Evolutionary conservation across 148 eudicot genomes (phyloP).

Genomic region (Drosera capensis): DNA sequence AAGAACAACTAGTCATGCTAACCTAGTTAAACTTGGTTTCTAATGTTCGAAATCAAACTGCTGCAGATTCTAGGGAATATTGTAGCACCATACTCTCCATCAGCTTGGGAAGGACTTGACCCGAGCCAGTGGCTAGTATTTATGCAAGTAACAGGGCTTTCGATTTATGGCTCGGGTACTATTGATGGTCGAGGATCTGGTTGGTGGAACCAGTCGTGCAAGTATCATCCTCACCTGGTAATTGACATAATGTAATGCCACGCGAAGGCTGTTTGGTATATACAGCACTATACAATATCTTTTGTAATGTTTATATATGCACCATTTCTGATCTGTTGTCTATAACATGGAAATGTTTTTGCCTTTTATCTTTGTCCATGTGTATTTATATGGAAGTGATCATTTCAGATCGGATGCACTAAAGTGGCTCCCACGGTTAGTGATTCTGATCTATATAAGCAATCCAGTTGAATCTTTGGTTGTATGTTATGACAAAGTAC

Average conservation of each 20-base stretch:
- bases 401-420: conserved; percentile 39
- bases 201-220: conserved; percentile 77
- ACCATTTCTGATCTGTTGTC: not conserved
- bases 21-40: not conserved
- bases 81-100: conserved; percentile 33
- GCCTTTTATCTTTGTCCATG: not conserved
- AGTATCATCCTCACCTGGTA: conserved; percentile 45
- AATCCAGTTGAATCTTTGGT: not conserved
- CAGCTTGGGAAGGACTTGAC: conserved; percentile 28
- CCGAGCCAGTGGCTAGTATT: conserved; percentile 45
- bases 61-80: conserved; percentile 35
- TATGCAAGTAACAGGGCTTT: conserved; percentile 20
- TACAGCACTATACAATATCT: not conserved
- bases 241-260: not conserved
- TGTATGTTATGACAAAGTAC: not conserved
- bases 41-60: not conserved
- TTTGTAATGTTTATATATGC: not conserved
- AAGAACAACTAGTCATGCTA: not conserved
- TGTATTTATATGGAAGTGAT: not conserved
- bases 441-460: not conserved
- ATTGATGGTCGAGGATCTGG: conserved; percentile 40
- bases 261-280: not conserved
- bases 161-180: conserved; percentile 28
- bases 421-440: conserved; percentile 58
- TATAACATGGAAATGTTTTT: not conserved